These are phyloP conservation scores for Tricharina praecox DNA, from an alignment of 495 filamentous ascomycete genomes.

Conservation along the genomic window DNA sequence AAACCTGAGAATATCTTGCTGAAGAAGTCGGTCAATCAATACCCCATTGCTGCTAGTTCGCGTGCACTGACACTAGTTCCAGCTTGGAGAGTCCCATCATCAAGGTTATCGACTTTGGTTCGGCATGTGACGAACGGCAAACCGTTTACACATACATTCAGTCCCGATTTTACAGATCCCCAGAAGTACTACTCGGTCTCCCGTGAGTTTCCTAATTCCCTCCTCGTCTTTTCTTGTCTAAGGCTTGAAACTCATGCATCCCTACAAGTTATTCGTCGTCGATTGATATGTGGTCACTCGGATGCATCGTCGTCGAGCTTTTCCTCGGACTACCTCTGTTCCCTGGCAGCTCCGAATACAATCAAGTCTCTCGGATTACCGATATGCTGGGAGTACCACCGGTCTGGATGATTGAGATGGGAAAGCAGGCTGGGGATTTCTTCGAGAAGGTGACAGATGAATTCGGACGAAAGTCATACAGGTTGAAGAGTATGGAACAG, in stretches of 20 bases:
- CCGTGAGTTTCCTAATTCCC: slow-evolving; percentile 51
- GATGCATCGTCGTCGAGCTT: slow-evolving; percentile 95
- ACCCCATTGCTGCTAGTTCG: not conserved
- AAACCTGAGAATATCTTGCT: slow-evolving; percentile 97
- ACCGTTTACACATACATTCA: slow-evolving; percentile 99
- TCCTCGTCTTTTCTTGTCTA: too few species aligned
- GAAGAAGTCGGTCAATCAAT: slow-evolving; percentile 53
- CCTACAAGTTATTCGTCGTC: slow-evolving; percentile 75
- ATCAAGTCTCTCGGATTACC: slow-evolving; percentile 90
- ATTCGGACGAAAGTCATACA: slow-evolving; percentile 74
- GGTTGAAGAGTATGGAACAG: slow-evolving; percentile 91
- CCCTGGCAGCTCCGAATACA: slow-evolving; percentile 97
- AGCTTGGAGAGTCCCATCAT: slow-evolving; percentile 96
- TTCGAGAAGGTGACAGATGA: slow-evolving; percentile 83
- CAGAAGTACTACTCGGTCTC: slow-evolving; percentile 82
- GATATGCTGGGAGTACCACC: slow-evolving; percentile 96
- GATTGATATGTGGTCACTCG: slow-evolving; percentile 99
- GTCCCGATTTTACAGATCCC: slow-evolving; percentile 93
- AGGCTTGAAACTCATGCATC: slow-evolving; percentile 8
- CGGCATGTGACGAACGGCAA: slow-evolving; percentile 93
- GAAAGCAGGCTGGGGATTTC: slow-evolving; percentile 93
- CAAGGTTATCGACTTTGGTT: slow-evolving; percentile 99
- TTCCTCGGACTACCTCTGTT: slow-evolving; percentile 92
- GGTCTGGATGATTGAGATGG: slow-evolving; percentile 99
- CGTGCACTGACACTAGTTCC: slow-evolving; percentile 8